Conservation (phyloP, 352 stramenopile species). For the Globisporangium lucens region DNA sequence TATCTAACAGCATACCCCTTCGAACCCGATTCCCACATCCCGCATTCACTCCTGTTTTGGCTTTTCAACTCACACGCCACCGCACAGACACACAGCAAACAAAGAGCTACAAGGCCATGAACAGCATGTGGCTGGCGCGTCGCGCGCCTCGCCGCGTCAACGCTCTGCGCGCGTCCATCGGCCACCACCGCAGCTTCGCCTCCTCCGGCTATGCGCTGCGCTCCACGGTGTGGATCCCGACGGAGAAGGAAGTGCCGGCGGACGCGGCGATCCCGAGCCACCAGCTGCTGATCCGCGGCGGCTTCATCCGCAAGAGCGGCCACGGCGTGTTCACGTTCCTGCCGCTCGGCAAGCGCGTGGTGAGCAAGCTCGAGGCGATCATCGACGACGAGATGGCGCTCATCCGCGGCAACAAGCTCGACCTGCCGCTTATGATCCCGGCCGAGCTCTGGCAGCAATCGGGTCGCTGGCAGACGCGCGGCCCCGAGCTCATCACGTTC, state of each 20-base stretch:
- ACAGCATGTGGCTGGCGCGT: slow-evolving; percentile 9
- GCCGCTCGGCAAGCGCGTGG: slow-evolving; percentile 69
- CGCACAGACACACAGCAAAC: too few relatives aligned
- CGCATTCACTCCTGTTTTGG: not conserved
- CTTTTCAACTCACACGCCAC: not conserved
- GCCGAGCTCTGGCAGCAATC: slow-evolving; percentile 80
- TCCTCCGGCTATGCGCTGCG: slow-evolving; percentile 25
- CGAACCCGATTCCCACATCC: not conserved
- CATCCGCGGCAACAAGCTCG: slow-evolving; percentile 82
- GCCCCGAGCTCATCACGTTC: slow-evolving; percentile 81
- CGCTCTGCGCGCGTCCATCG: not conserved
- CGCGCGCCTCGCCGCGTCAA: not conserved
- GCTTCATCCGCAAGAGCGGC: slow-evolving; percentile 84
- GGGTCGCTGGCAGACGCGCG: slow-evolving; percentile 78
- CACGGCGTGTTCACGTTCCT: slow-evolving; percentile 80
- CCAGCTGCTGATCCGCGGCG: slow-evolving; percentile 77
- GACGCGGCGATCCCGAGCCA: slow-evolving; percentile 83
- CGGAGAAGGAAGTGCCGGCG: slow-evolving; percentile 68
- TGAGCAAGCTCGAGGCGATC: slow-evolving; percentile 73
- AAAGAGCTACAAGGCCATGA: slow-evolving; percentile 2
- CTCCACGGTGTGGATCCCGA: slow-evolving; percentile 68
- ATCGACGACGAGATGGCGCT: slow-evolving; percentile 81
- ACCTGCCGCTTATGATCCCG: slow-evolving; percentile 73
- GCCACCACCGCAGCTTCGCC: not conserved
- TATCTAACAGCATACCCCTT: not conserved